Percentiles rank a stretch among this genome's conserved stretches.
Conservation (phyloP, 2,329 filamentous ascomycete species). For the Chaetomium globosum region DNA sequence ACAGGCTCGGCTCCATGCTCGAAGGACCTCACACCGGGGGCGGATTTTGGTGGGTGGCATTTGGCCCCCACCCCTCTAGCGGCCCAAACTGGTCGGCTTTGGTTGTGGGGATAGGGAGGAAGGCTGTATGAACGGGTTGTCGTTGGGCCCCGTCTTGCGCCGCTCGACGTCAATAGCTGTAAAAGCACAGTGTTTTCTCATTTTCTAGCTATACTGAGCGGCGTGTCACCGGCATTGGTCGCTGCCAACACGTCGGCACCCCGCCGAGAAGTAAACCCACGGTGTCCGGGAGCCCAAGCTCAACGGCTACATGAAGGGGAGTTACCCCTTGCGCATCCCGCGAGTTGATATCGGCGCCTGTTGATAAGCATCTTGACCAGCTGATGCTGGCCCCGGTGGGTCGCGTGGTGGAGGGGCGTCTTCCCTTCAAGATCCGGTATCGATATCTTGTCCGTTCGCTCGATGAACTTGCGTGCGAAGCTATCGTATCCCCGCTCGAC, state of each 20-base stretch:
- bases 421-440: background rate
- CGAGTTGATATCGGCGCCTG: background rate
- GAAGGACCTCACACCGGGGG: no score
- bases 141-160: no score
- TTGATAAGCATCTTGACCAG: conserved; percentile 1
- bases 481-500: background rate
- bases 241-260: background rate
- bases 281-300: background rate
- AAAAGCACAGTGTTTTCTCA: background rate
- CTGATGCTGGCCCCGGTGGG: background rate
- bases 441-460: background rate
- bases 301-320: background rate
- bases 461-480: conserved; percentile 9
- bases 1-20: no score
- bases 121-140: no score
- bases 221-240: background rate
- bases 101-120: no score
- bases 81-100: no score
- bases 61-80: no score
- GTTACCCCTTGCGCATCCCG: background rate
- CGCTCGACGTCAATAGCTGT: background rate
- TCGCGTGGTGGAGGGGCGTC: conserved; percentile 7
- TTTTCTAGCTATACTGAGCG: background rate
- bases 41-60: no score
- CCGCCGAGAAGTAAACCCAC: background rate